Base-by-base conservation (phyloP, 352 stramenopile species). In the Phytophthora foliorum region DNA sequence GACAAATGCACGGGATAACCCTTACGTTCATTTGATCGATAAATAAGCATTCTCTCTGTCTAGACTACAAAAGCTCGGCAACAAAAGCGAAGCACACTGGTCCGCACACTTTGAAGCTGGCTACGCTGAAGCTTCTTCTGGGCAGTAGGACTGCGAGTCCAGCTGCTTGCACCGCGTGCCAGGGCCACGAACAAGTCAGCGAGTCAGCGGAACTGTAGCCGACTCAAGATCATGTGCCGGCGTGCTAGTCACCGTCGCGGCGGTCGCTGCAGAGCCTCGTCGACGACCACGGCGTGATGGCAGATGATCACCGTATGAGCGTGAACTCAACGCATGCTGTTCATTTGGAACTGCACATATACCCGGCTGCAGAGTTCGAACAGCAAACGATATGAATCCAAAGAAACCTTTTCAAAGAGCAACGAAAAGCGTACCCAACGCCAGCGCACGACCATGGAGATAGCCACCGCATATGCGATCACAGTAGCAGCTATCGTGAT, bases 391-490 rank as follows among this genome's bases (percentile, higher is more conserved):
- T 0, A 27, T 22, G 1, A 49, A 22, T 13, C 19, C 1, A 27
- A n/a, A 65, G 27, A 50, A 57, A 58, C 11, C 14, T 42, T 39
- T 16, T 25, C n/a, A 24, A 24, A 11, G 7, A 46, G 17, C 36
- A 46, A n/a, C 8, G 25, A 45, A 38, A 19, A 13, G 74, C 81
- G 29, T 57, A 88, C 82, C 83, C 84, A 94, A 65, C 84, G 84
- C 84, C 85, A 94, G 17, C 83, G 82, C 19, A 92, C 82, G 27
- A 77, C 58, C 87, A 94, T 94, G 25, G 87, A 92, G 42, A 94
- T 77, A 10, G 83, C 76, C 48, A 80, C 69, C 14, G 78, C 63
- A 51, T 85, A 92, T n/a, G 83, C 83, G 56, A 92, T 89, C 29
- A 89, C 70, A 4, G 83, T 91, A 7, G 81, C 82, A 7, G 87